These are phyloP conservation scores for Lichtheimia ramosa DNA, from an alignment of 371 early-diverging fungal genomes.

Conservation along the genomic window DNA sequence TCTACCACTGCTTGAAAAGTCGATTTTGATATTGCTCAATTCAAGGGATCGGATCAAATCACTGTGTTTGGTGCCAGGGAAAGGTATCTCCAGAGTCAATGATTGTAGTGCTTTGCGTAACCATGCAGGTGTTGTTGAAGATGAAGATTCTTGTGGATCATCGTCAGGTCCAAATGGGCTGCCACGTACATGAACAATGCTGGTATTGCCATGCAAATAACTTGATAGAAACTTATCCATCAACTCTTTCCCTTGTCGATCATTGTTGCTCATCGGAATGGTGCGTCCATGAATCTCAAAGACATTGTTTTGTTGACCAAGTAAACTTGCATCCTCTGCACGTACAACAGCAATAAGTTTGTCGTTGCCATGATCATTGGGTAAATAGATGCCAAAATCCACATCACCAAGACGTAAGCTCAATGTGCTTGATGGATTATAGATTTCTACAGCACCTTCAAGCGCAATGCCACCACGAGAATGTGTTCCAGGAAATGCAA, in stretches of 20 bases:
- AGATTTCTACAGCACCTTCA: constrained; percentile 34
- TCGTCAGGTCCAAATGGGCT: constrained; percentile 37
- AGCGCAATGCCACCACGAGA: constrained; percentile 40
- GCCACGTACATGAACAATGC: constrained; percentile 36
- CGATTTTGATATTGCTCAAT: constrained; percentile 40
- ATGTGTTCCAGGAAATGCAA: constrained; percentile 39
- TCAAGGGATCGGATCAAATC: constrained; percentile 41
- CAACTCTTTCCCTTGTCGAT: constrained; percentile 10
- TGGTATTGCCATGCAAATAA: constrained; percentile 41
- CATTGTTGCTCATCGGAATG: constrained; percentile 23
- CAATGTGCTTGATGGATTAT: constrained; percentile 43
- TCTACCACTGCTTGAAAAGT: constrained; percentile 24
- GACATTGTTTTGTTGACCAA: constrained; percentile 35
- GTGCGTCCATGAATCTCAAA: constrained; percentile 46
- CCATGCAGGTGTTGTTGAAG: constrained; percentile 32
- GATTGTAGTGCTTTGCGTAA: constrained; percentile 36
- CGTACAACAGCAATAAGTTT: constrained; percentile 41
- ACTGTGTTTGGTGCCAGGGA: constrained; percentile 42
- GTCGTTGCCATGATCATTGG: constrained; percentile 22
- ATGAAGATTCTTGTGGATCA: neutral
- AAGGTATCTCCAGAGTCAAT: constrained; percentile 35
- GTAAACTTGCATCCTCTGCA: constrained; percentile 34
- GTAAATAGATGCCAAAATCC: constrained; percentile 47
- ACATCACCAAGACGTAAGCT: constrained; percentile 43
- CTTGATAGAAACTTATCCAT: constrained; percentile 38